A percentile compares a stretch with the other conserved stretches of the same genome.
Evolutionary conservation across 768 basidiomycete genomes (phyloP).

Genomic region (Tulasnella sp.): DNA sequence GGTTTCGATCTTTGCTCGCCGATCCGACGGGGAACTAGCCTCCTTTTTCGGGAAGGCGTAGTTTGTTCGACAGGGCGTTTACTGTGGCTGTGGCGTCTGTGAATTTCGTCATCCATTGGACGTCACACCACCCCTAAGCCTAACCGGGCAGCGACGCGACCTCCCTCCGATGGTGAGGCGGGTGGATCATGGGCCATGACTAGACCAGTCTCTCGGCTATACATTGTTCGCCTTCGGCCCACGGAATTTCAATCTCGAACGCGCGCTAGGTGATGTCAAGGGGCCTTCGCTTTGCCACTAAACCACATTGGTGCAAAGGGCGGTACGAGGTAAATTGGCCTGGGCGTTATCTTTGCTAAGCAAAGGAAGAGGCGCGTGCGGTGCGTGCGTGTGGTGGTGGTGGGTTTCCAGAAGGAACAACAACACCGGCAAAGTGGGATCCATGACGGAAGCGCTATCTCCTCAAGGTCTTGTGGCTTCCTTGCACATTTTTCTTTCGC

Average conservation of each 20-base stretch:
- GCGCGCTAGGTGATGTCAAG: background rate
- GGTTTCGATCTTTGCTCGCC: background rate
- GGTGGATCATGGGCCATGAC: background rate
- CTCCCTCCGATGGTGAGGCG: background rate
- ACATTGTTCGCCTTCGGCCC: background rate
- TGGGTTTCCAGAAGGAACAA: background rate
- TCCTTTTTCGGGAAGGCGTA: background rate
- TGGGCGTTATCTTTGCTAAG: background rate
- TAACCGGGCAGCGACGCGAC: background rate
- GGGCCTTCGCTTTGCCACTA: background rate
- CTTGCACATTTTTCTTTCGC: background rate
- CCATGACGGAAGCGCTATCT: background rate
- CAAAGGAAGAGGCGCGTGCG: background rate
- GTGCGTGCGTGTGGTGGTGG: background rate
- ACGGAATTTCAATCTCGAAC: background rate
- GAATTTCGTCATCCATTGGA: background rate
- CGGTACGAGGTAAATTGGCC: background rate
- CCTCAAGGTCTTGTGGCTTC: conserved; percentile 6
- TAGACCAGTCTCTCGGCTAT: background rate
- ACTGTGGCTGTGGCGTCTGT: background rate
- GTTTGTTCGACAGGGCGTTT: background rate
- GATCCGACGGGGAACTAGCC: background rate
- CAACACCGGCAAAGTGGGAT: background rate
- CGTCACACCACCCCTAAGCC: background rate
- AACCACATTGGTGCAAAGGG: background rate